phyloP scores from a whole-genome alignment of 1,284 basidiomycete species.

The Tilletia caries region DNA sequence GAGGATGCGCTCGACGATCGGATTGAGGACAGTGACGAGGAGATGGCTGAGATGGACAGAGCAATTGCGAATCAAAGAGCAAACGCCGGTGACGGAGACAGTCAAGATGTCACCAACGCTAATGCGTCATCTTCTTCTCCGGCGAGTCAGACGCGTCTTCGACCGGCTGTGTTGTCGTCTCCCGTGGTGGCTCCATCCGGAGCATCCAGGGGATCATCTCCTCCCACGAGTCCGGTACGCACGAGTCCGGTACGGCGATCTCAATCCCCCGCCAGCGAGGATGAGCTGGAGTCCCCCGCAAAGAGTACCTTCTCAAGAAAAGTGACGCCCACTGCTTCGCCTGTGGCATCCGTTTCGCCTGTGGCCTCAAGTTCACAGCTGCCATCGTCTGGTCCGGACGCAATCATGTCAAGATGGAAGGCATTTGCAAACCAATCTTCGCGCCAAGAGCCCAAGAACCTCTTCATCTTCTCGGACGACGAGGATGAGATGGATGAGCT shows the following conservation, averaged over 20 bases:
- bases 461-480: slow-evolving; percentile 12
- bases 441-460: slow-evolving; percentile 6
- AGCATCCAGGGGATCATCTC: no score
- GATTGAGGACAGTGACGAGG: slow-evolving; percentile 50
- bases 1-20: slow-evolving; percentile 28
- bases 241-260: neutral
- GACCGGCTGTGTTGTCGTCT: no score
- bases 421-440: slow-evolving; percentile 1
- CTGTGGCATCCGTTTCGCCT: neutral
- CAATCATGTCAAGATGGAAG: slow-evolving; percentile 10
- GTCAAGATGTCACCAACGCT: no score
- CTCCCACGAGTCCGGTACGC: neutral
- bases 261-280: neutral
- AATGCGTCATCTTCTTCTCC: neutral
- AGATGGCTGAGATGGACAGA: slow-evolving; percentile 25
- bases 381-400: slow-evolving; percentile 3
- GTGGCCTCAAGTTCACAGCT: neutral
- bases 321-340: neutral
- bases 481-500: slow-evolving; percentile 12
- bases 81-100: neutral
- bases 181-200: no score
- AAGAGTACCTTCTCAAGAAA: no score
- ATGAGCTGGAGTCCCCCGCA: neutral
- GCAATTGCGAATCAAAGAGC: neutral
- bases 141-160: neutral